Evolutionary conservation across 2,329 filamentous ascomycete genomes (phyloP).

Genomic region (Aspergillus ustus): DNA sequence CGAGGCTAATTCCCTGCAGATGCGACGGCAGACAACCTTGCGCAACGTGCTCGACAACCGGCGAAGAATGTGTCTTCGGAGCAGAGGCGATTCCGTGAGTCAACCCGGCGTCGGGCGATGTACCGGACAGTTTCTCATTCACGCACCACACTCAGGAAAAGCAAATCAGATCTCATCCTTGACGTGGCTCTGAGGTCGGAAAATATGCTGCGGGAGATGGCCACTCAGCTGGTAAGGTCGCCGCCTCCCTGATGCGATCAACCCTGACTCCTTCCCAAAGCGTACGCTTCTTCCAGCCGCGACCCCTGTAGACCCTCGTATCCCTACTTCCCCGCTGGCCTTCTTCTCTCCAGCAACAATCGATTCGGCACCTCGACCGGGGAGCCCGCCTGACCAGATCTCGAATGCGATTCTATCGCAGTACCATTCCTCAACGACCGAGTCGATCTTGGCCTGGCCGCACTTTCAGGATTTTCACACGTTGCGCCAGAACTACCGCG

Average conservation of each 20-base stretch:
- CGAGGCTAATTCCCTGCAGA: slow-evolving; percentile 34
- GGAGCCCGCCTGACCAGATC: slow-evolving; percentile 35
- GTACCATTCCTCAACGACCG: slow-evolving; percentile 57
- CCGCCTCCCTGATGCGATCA: neutral
- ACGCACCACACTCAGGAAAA: slow-evolving; percentile 40
- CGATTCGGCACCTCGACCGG: slow-evolving; percentile 27
- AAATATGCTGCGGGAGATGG: slow-evolving; percentile 52
- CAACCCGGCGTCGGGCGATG: neutral
- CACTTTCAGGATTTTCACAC: slow-evolving; percentile 54
- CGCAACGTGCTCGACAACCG: slow-evolving; percentile 27
- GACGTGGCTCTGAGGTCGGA: slow-evolving; percentile 57
- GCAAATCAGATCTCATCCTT: slow-evolving; percentile 58
- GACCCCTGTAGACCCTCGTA: slow-evolving; percentile 13
- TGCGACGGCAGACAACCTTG: slow-evolving; percentile 56
- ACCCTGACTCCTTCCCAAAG: neutral
- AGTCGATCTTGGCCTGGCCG: slow-evolving; percentile 58
- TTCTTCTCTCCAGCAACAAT: slow-evolving; percentile 21
- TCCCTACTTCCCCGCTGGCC: slow-evolving; percentile 20
- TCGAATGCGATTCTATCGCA: slow-evolving; percentile 55
- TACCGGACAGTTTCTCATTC: neutral
- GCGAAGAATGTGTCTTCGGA: slow-evolving; percentile 35
- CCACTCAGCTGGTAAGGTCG: slow-evolving; percentile 42
- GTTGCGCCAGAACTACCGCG: slow-evolving; percentile 48
- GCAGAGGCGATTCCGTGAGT: slow-evolving; percentile 35
- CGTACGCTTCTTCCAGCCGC: slow-evolving; percentile 15